Base-by-base conservation (phyloP, 805 yeast genomes). In the Kregervanrija fluxuum region DNA sequence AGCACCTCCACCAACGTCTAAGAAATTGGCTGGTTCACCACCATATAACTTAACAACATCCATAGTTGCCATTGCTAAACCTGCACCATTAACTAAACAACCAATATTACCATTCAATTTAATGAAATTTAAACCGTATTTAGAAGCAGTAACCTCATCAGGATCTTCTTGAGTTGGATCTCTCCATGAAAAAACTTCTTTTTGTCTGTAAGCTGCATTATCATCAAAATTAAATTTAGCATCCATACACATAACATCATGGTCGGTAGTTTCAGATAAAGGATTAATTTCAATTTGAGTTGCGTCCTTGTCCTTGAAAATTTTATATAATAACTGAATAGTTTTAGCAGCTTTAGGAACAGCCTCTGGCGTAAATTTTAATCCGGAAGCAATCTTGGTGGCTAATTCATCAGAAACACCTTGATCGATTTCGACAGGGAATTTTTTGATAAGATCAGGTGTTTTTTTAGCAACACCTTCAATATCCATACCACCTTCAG, bases 1-100 rank as follows among this genome's bases (percentile, higher is more conserved):
- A 59, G 99, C 99, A 69, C 96, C 95, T 75, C 99, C 99, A 76
- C 99, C 99, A 70, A 96, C 93, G 75, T 93, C 99, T 67, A 93
- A 80, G 80, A 93, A 93, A 78, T 93, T 93, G 54, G 99, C 99
- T 60, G 99, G 99, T 57, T 80, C 85, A 68, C 99, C 99, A 62
- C 98, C 97, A 74, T 89, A 86, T 60, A 93, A 80, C 74, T 93
- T 89, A 75, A 93, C 88, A 67, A 95, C 95, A 71, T 93, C 99
- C 97, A 93, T 90, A 54, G 99, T 93, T 59, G 99, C 99, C 99
- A 93, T 93, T 61, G 99, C 99, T 66, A 93, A 79, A 69, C 99
- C 99, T 48, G 99, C 99, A 75, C 99, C 99, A 70, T 93, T 93
- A 67, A 93, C 99, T 52, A 93, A 77, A 75, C 96, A 91, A 60